phyloP scores from a whole-genome alignment of 306 rosid species.

The Fragaria ananassa region DNA sequence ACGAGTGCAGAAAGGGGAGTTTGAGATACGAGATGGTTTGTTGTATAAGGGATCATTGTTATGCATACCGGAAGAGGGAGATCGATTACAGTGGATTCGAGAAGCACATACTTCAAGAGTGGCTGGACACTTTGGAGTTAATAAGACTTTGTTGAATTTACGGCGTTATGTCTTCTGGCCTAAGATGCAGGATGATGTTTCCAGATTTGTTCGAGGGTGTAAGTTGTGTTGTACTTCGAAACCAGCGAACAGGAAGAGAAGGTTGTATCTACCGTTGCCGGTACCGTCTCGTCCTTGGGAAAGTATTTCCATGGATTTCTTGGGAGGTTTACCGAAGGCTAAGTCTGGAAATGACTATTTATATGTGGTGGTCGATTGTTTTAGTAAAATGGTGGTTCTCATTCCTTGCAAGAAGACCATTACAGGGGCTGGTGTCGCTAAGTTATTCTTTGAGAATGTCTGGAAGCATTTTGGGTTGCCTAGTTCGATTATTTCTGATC shows the following conservation, averaged over 20 bases:
- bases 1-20: too few relatives aligned
- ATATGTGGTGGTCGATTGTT: not conserved
- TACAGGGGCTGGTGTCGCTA: not conserved
- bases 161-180: not conserved
- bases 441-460: too few relatives aligned
- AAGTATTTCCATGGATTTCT: not conserved
- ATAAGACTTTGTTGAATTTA: not conserved
- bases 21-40: not conserved
- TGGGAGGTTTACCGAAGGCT: not conserved
- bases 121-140: constrained; percentile 4
- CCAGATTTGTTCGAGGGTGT: too few relatives aligned
- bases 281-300: not conserved
- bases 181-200: not conserved
- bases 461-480: not conserved
- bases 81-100: not conserved
- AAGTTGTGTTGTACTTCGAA: too few relatives aligned
- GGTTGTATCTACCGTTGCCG: not conserved
- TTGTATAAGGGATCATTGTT: not conserved
- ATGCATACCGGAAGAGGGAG: constrained; percentile 7
- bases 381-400: not conserved
- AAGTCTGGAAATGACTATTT: not conserved
- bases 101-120: constrained; percentile 3
- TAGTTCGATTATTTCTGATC: not conserved
- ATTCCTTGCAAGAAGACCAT: not conserved
- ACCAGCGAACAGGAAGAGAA: not conserved